Evolutionary conservation across 2,329 filamentous ascomycete genomes (phyloP).

Genomic region (Rosellinia necatrix): DNA sequence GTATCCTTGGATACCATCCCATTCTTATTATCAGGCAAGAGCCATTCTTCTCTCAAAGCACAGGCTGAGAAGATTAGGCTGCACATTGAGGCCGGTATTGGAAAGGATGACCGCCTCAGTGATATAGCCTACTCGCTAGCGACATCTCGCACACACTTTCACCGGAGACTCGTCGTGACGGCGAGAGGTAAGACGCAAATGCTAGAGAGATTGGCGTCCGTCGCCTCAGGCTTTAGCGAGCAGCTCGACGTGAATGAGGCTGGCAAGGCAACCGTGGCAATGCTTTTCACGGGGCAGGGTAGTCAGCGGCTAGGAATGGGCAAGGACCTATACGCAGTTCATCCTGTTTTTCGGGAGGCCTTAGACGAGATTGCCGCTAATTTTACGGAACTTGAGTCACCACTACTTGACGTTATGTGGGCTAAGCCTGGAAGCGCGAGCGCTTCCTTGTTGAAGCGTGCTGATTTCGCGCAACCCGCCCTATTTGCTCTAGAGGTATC

Average conservation of each 20-base stretch:
- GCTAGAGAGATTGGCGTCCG: conserved; percentile 25
- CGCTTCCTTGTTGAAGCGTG: conserved; percentile 35
- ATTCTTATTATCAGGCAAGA: conserved; percentile 38
- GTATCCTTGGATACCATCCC: conserved; percentile 17
- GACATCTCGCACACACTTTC: conserved; percentile 39
- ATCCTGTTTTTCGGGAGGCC: conserved; percentile 36
- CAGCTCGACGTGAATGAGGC: neutral
- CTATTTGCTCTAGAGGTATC: conserved; percentile 43
- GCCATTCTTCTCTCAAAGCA: conserved; percentile 28
- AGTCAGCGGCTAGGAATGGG: conserved; percentile 42
- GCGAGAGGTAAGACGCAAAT: conserved; percentile 30
- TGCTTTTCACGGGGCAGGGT: conserved; percentile 46
- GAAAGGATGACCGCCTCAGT: conserved; percentile 16
- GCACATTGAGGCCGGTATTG: conserved; percentile 20
- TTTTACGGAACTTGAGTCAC: conserved; percentile 33
- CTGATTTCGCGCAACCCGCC: conserved; percentile 42
- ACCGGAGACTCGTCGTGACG: conserved; percentile 29
- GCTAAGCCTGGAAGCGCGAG: conserved; percentile 30
- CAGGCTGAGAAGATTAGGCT: conserved; percentile 32
- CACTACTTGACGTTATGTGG: conserved; percentile 41
- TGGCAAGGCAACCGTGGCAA: conserved; percentile 31
- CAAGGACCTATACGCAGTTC: conserved; percentile 33
- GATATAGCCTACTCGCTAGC: conserved; percentile 41
- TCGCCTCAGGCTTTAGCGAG: neutral
- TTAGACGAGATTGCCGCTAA: conserved; percentile 31